phyloP scores from a whole-genome alignment of 495 filamentous ascomycete genomes.

The Aspergillus bertholletiae region DNA sequence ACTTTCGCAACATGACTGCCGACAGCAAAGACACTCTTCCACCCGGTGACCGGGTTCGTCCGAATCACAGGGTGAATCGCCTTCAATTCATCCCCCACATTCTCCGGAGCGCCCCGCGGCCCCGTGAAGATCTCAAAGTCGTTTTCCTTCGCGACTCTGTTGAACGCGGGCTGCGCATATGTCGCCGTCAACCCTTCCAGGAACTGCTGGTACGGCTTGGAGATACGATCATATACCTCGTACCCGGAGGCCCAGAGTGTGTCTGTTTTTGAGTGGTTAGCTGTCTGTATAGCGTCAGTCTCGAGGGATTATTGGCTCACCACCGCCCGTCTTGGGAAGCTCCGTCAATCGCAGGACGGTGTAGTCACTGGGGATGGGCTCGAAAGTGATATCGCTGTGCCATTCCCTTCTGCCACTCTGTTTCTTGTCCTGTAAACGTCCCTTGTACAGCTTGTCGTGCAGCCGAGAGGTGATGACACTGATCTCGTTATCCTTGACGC shows the following conservation, averaged over 20 bases:
- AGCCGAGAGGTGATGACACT: slow-evolving; percentile 64
- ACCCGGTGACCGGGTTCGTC: slow-evolving; percentile 83
- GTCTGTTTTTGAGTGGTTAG: slow-evolving; percentile 35
- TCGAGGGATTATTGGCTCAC: slow-evolving; percentile 30
- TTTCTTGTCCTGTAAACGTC: slow-evolving; percentile 18
- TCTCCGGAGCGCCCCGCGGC: slow-evolving; percentile 63
- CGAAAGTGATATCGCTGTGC: slow-evolving; percentile 74
- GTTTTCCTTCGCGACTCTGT: slow-evolving; percentile 49
- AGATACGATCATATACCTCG: slow-evolving; percentile 75
- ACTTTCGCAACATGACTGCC: slow-evolving; percentile 58
- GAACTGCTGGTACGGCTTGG: slow-evolving; percentile 59
- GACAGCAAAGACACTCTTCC: slow-evolving; percentile 70
- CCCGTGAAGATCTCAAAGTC: slow-evolving; percentile 53
- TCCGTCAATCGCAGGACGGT: slow-evolving; percentile 59
- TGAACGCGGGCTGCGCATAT: slow-evolving; percentile 60
- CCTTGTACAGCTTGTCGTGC: slow-evolving; percentile 54
- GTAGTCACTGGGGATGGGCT: slow-evolving; percentile 67
- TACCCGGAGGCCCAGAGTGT: slow-evolving; percentile 77
- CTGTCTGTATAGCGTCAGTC: no score
- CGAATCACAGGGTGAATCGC: slow-evolving; percentile 71
- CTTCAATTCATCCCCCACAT: slow-evolving; percentile 57
- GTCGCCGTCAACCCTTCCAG: slow-evolving; percentile 66
- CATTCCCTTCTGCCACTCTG: slow-evolving; percentile 38
- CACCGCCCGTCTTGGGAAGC: slow-evolving; percentile 67
- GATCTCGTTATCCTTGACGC: slow-evolving; percentile 65